phyloP scores from a whole-genome alignment of 2,329 filamentous ascomycete species.

The Chaetomium sp. region DNA sequence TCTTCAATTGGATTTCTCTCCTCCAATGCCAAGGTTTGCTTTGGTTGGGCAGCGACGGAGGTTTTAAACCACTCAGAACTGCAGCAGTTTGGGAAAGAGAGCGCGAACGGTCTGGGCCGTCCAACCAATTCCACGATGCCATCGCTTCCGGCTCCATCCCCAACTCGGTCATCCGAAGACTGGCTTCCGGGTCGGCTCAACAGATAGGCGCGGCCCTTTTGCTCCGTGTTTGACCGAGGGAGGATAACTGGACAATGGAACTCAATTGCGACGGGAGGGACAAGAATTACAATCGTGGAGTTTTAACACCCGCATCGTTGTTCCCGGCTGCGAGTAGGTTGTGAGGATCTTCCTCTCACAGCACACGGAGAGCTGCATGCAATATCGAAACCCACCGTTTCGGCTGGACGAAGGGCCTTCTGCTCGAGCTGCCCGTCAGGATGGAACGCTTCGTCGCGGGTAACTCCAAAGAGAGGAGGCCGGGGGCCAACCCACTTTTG shows the following conservation, averaged over 20 bases:
- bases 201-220: not conserved
- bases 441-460: conserved; percentile 17
- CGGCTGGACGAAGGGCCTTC: conserved; percentile 21
- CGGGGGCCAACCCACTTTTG: conserved; percentile 22
- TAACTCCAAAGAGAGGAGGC: conserved; percentile 3
- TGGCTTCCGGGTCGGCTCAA: conserved; percentile 6
- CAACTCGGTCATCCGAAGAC: conserved; percentile 26
- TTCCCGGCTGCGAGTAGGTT: not conserved
- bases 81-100: conserved; percentile 13
- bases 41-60: conserved; percentile 25
- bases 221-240: not conserved
- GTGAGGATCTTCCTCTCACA: not conserved
- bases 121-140: conserved; percentile 9
- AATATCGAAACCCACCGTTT: conserved; percentile 24
- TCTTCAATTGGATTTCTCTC: not conserved
- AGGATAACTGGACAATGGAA: not conserved
- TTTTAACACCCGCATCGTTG: not conserved
- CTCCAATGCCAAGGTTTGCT: conserved; percentile 1
- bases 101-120: conserved; percentile 25
- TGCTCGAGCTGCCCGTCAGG: conserved; percentile 5
- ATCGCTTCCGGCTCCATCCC: conserved; percentile 11
- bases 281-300: not conserved
- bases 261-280: not conserved
- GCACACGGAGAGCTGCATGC: conserved; percentile 20
- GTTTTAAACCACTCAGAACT: conserved; percentile 21